Evolutionary conservation across 106 monocot species (phyloP).

Genomic region (Dioscorea alata): DNA sequence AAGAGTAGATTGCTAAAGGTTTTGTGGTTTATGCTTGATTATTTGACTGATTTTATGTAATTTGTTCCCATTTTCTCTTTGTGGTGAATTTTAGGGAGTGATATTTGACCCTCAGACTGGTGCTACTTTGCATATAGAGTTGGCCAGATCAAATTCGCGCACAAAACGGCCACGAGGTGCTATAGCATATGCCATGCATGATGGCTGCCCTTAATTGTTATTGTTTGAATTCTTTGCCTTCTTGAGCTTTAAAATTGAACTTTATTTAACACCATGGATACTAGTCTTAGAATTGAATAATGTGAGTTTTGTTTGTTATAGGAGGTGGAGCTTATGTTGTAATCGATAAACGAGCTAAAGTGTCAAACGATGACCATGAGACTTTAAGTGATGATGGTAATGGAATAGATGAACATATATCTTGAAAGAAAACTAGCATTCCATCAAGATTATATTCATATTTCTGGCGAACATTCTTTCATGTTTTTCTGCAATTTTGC

Average conservation of each 20-base stretch:
- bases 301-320: slow-evolving; percentile 5
- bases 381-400: slow-evolving; percentile 45
- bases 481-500: slow-evolving; percentile 51
- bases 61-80: too few species aligned
- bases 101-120: slow-evolving; percentile 72
- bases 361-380: slow-evolving; percentile 23
- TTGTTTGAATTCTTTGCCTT: too few species aligned
- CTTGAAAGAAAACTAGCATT: not conserved
- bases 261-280: too few species aligned
- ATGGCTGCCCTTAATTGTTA: too few species aligned
- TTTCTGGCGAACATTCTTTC: too few species aligned
- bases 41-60: too few species aligned
- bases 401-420: slow-evolving; percentile 5
- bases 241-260: too few species aligned
- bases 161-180: slow-evolving; percentile 48
- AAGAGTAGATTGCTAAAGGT: too few species aligned
- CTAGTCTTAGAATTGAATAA: too few species aligned
- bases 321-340: slow-evolving; percentile 54
- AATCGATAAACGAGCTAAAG: slow-evolving; percentile 59
- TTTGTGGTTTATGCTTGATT: too few species aligned
- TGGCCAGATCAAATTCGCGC: slow-evolving; percentile 88
- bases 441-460: not conserved
- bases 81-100: slow-evolving; percentile 26
- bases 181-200: not conserved
- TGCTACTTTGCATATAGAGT: slow-evolving; percentile 59